Conservation (phyloP, 2,329 filamentous ascomycete genomes). For the Ceratocystis ficicola region DNA sequence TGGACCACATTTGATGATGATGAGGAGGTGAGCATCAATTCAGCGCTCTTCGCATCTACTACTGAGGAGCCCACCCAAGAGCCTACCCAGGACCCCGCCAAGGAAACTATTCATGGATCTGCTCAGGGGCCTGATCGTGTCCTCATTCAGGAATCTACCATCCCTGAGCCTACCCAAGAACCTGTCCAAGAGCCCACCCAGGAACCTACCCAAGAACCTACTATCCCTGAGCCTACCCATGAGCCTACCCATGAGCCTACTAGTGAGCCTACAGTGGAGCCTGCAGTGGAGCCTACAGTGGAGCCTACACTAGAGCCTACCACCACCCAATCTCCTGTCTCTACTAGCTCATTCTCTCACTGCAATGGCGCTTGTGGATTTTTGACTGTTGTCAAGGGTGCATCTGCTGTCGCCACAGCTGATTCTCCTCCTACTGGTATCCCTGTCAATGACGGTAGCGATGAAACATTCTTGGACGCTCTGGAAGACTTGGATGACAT, state of each 20-base stretch:
- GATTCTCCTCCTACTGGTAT: background rate
- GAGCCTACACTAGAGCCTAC: background rate
- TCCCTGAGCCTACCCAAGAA: background rate
- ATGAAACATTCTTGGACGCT: too few relatives aligned
- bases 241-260: background rate
- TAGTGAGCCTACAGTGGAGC: background rate
- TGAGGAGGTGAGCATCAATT: too few relatives aligned
- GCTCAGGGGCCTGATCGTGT: background rate
- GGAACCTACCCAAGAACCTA: background rate
- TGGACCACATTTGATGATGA: background rate
- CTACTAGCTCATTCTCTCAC: background rate
- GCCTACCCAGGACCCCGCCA: background rate
- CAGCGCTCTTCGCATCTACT: too few relatives aligned
- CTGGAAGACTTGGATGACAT: too few relatives aligned
- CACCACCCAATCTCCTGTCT: background rate
- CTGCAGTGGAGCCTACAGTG: background rate
- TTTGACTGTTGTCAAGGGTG: conserved; percentile 1
- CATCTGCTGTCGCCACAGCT: conserved; percentile 9
- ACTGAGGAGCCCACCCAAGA: background rate
- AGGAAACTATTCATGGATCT: background rate
- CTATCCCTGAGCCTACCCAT: background rate
- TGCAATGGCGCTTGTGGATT: background rate
- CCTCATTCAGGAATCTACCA: background rate
- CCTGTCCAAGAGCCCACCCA: too few relatives aligned
- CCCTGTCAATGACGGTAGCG: too few relatives aligned